Evolutionary conservation across 2,329 filamentous ascomycete species (phyloP), one percentile per base, ranked within the genome.

Genomic region (Aspergillus sergii): DNA sequence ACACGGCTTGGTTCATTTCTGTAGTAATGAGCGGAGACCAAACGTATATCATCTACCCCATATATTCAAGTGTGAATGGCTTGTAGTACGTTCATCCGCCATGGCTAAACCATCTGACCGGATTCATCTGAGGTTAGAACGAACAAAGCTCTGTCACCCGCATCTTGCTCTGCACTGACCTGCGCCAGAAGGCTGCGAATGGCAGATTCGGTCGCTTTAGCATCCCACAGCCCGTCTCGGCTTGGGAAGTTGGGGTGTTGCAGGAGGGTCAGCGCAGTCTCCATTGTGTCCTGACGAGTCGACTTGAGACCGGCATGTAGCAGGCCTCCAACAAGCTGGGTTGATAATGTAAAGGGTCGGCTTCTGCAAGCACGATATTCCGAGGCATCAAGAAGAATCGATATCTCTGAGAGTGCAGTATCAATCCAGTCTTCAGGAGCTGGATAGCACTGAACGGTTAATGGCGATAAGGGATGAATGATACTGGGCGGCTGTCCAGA

Each of bases 271-370:
- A 71, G 57, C 2, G 67, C 65, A 4, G n/a, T 56, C 16, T 64
- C 41, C 9, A 69, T 30, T 2, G 61, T 68, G 11, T 36, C 10
- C 19, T 21, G 56, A 53, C 61, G 55, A 1, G 36, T 66, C 0
- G 69, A 68, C 45, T 72, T 73, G 11, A 72, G 51, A 55, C 69
- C 68, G n/a, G 71, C 61, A 23, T 68, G 71, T 43, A 71, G 72
- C 8, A 73, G 57, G 1, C 64, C 59, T 2, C 66, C 68, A n/a
- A 73, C 64, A 21, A 73, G 55, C 14, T 73, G 66, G 8, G 69
- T 69, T 5, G 67, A 68, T 3, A 72, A 43, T 1, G 71, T 72
- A 41, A 73, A 73, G 0, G 41, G 62, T 12, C 61, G 64, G 11
- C n/a, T 50, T 12, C 9, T 28, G 26, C 7, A 8, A 9, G 23